Conservation (phyloP, 1,284 basidiomycete genomes). For the Tylopilus sp. region DNA sequence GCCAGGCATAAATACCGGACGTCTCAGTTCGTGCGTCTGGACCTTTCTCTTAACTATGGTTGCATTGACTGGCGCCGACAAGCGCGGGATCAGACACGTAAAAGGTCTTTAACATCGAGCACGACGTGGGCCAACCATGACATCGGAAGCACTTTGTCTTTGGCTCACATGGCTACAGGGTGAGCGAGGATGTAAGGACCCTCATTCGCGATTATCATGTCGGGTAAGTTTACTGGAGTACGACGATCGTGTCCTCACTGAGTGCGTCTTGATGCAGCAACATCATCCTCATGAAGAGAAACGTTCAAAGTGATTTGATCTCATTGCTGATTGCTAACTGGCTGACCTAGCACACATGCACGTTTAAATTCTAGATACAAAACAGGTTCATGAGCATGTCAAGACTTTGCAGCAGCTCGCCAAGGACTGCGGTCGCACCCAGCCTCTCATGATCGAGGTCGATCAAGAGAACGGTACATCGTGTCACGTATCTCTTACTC, state of each 20-base stretch:
- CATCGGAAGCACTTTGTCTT: conserved; percentile 59
- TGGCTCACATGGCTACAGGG: conserved; percentile 58
- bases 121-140: neutral
- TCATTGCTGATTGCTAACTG: neutral
- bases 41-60: conserved; percentile 15
- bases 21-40: neutral
- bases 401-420: conserved; percentile 52
- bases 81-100: conserved; percentile 55
- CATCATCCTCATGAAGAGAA: conserved; percentile 67
- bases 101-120: neutral
- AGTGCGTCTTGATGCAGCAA: conserved; percentile 36
- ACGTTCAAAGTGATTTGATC: conserved; percentile 45
- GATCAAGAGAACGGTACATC: conserved; percentile 65
- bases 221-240: conserved; percentile 37
- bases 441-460: conserved; percentile 60
- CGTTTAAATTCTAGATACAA: conserved; percentile 38
- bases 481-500: neutral
- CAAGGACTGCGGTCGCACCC: conserved; percentile 50
- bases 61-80: conserved; percentile 38
- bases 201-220: conserved; percentile 61
- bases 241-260: neutral
- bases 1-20: conserved; percentile 11
- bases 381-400: conserved; percentile 48
- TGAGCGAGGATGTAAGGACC: conserved; percentile 49
- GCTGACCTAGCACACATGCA: neutral